A percentile compares a stretch with the other conserved stretches of the same genome.
phyloP scores from a whole-genome alignment of 2,329 filamentous ascomycete genomes.

The Stachybotrys elegans region DNA sequence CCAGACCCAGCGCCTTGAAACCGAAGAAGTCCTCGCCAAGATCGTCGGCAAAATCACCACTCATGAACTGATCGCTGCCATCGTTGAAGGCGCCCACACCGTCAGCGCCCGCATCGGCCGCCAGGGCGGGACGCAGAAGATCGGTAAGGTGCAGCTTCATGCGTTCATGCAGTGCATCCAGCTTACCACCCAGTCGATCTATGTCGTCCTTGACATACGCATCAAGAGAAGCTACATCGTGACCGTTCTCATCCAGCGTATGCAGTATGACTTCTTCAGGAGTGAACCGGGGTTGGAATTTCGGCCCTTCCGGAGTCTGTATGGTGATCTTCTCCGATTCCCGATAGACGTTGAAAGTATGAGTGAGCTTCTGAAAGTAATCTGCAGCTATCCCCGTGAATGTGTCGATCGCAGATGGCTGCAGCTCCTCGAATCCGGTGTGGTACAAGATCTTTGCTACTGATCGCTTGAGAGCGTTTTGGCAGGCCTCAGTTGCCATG shows the following conservation, averaged over 20 bases:
- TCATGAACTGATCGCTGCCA: constrained; percentile 93
- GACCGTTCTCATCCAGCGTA: constrained; percentile 76
- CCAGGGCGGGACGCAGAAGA: constrained; percentile 81
- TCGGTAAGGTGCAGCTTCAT: constrained; percentile 94
- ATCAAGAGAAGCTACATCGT: constrained; percentile 77
- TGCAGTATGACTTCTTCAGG: constrained; percentile 85
- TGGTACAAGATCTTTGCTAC: constrained; percentile 95
- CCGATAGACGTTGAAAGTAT: constrained; percentile 74
- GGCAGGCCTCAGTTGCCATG: constrained; percentile 77
- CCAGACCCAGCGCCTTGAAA: constrained; percentile 90
- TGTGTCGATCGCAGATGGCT: constrained; percentile 87
- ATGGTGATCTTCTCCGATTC: constrained; percentile 73
- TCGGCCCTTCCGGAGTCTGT: constrained; percentile 33
- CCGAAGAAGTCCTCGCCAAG: constrained; percentile 99
- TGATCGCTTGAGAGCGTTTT: constrained; percentile 80
- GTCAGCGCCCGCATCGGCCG: constrained; percentile 68
- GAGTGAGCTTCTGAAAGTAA: constrained; percentile 81
- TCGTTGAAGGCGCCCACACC: constrained; percentile 91
- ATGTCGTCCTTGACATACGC: constrained; percentile 88
- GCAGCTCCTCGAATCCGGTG: constrained; percentile 93
- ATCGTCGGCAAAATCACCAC: constrained; percentile 95
- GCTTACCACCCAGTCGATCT: constrained; percentile 75
- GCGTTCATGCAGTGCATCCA: constrained; percentile 82
- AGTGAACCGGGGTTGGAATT: constrained; percentile 63
- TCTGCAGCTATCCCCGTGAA: constrained; percentile 85